phyloP scores from a whole-genome alignment of 2,329 filamentous ascomycete species.

The Herpotrichia juniperi region DNA sequence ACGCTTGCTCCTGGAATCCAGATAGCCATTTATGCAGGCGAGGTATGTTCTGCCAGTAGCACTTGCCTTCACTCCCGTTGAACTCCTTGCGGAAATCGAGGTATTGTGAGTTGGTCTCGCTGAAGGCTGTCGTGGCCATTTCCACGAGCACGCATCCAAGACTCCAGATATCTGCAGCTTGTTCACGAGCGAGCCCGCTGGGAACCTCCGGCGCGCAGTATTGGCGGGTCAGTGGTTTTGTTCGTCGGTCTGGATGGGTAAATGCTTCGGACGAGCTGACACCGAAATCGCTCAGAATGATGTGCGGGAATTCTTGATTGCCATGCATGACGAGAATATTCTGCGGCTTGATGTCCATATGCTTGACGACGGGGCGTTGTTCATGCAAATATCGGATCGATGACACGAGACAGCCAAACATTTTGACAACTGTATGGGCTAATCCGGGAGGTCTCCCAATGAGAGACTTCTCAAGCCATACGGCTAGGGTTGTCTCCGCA shows the following conservation, averaged over 20 bases:
- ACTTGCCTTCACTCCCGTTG: constrained; percentile 35
- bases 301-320: constrained; percentile 36
- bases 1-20: constrained; percentile 22
- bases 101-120: constrained; percentile 30
- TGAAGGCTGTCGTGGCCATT: constrained; percentile 67
- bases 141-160: constrained; percentile 95
- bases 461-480: constrained; percentile 36
- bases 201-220: constrained; percentile 45
- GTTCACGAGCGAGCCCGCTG: constrained; percentile 30
- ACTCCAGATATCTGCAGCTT: constrained; percentile 82
- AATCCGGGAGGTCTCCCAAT: constrained; percentile 29
- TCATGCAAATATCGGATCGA: constrained; percentile 45
- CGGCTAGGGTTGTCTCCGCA: constrained; percentile 42
- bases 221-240: constrained; percentile 37
- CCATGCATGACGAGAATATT: constrained; percentile 44
- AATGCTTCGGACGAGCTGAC: constrained; percentile 37
- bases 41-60: constrained; percentile 43
- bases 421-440: constrained; percentile 32
- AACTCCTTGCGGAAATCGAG: constrained; percentile 34
- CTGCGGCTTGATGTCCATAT: constrained; percentile 47
- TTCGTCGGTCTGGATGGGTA: constrained; percentile 13
- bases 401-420: constrained; percentile 44
- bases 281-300: constrained; percentile 46
- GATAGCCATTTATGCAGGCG: constrained; percentile 34
- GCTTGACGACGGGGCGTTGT: constrained; percentile 42